Conservation (phyloP, 441 rosid species). For the Populus hybrid region DNA sequence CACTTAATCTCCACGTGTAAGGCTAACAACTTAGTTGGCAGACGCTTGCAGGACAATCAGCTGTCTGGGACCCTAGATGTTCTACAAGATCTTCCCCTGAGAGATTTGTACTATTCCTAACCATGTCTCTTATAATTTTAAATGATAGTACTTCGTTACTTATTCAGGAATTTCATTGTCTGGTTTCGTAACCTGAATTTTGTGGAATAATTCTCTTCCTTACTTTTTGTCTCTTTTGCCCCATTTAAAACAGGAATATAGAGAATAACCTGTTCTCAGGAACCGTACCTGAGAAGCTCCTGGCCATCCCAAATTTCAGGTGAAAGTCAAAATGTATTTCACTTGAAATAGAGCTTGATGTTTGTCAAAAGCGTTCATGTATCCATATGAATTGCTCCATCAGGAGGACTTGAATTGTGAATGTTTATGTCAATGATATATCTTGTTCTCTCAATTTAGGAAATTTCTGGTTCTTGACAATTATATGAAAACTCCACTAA, state of each 20-base stretch:
- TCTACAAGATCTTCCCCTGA: conserved; percentile 75
- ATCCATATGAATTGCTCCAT: conserved; percentile 1
- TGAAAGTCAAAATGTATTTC: not conserved
- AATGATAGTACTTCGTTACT: not conserved
- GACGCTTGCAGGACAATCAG: conserved; percentile 82
- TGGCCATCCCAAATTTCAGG: conserved; percentile 67
- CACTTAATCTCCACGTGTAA: conserved; percentile 2
- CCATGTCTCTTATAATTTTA: conserved; percentile 10
- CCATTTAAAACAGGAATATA: conserved; percentile 57
- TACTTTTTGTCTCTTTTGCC: not conserved
- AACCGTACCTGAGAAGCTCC: conserved; percentile 71
- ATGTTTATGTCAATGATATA: conserved; percentile 2
- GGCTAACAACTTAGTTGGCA: conserved; percentile 47
- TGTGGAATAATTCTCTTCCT: conserved; percentile 10
- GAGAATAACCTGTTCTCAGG: conserved; percentile 85
- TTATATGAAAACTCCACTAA: not conserved
- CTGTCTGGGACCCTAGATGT: conserved; percentile 80
- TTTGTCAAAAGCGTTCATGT: not conserved
- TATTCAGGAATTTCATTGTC: conserved; percentile 1
- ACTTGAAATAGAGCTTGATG: not conserved
- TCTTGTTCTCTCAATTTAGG: conserved; percentile 8
- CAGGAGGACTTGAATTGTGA: not conserved
- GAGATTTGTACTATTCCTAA: conserved; percentile 62
- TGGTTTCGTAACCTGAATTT: not conserved
- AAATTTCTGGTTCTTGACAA: not conserved